These are phyloP conservation scores for Trichosporon ovoides DNA, from an alignment of 1,284 basidiomycete species.

Conservation along the genomic window DNA sequence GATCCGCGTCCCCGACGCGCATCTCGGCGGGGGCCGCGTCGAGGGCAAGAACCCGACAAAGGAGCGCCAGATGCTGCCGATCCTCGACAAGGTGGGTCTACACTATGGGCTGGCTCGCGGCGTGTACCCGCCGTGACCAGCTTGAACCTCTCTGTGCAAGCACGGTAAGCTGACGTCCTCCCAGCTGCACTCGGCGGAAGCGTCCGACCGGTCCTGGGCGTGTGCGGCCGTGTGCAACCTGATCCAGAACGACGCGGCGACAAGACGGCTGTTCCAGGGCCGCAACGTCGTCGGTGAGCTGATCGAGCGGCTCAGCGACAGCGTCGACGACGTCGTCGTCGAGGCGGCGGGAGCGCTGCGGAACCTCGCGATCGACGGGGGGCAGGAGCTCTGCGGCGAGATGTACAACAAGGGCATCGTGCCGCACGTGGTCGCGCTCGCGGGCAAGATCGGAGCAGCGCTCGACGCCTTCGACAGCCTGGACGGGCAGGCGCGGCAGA, in stretches of 20 bases:
- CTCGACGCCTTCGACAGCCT: neutral
- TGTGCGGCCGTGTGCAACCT: slow-evolving; percentile 86
- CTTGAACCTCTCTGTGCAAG: neutral
- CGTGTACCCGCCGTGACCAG: too few species aligned
- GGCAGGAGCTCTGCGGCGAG: slow-evolving; percentile 85
- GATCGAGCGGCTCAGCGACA: slow-evolving; percentile 75
- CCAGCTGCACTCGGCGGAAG: slow-evolving; percentile 56
- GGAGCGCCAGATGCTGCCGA: slow-evolving; percentile 70
- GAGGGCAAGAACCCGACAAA: slow-evolving; percentile 54
- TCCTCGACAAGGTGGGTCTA: slow-evolving; percentile 72
- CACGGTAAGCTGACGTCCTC: neutral
- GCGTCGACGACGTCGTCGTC: slow-evolving; percentile 75
- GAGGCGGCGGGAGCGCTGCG: slow-evolving; percentile 79
- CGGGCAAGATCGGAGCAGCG: slow-evolving; percentile 33
- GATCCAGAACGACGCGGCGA: slow-evolving; percentile 81
- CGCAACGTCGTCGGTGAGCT: slow-evolving; percentile 82
- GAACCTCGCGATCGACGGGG: slow-evolving; percentile 88
- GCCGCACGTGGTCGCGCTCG: slow-evolving; percentile 50
- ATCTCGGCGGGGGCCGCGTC: slow-evolving; percentile 64
- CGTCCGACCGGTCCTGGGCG: slow-evolving; percentile 79
- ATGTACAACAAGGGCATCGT: slow-evolving; percentile 95
- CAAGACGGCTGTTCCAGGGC: slow-evolving; percentile 76
- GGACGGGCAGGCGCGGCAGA: slow-evolving; percentile 55
- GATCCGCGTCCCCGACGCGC: slow-evolving; percentile 81
- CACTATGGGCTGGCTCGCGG: too few species aligned